Percentiles rank a stretch among this genome's conserved stretches.
phyloP scores from a whole-genome alignment of 1,284 basidiomycete species.

The Sparassis latifolia region DNA sequence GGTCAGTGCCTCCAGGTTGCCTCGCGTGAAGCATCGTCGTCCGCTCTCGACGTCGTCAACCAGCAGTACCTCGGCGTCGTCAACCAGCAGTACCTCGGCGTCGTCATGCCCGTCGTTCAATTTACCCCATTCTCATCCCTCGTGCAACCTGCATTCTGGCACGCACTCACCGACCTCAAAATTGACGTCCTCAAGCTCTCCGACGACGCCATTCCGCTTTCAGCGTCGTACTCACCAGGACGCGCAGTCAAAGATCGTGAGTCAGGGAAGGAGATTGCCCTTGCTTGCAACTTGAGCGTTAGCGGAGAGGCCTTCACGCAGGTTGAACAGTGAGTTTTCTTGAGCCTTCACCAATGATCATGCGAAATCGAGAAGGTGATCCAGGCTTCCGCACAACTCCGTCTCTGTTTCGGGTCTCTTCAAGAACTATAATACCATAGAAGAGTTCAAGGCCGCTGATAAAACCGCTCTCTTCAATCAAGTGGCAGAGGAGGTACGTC shows the following conservation, averaged over 20 bases:
- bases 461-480: constrained; percentile 81
- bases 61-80: no score
- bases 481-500: constrained; percentile 51
- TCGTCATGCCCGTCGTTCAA: constrained; percentile 41
- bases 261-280: constrained; percentile 55
- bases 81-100: no score
- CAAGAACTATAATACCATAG: constrained; percentile 95
- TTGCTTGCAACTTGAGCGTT: constrained; percentile 55
- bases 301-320: constrained; percentile 54
- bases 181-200: constrained; percentile 86
- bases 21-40: no score
- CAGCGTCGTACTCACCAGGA: constrained; percentile 68
- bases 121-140: constrained; percentile 85
- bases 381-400: constrained; percentile 33
- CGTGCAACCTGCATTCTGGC: constrained; percentile 92
- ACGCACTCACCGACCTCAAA: constrained; percentile 83
- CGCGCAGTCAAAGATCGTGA: constrained; percentile 70
- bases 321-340: constrained; percentile 21
- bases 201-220: constrained; percentile 62
- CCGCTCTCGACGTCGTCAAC: no score
- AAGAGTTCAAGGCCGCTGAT: constrained; percentile 89
- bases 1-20: no score
- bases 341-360: background rate
- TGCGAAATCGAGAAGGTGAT: no score
- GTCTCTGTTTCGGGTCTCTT: constrained; percentile 55